Conservation (phyloP, 108 stramenopile genomes). For the Skeletonema grethae region DNA sequence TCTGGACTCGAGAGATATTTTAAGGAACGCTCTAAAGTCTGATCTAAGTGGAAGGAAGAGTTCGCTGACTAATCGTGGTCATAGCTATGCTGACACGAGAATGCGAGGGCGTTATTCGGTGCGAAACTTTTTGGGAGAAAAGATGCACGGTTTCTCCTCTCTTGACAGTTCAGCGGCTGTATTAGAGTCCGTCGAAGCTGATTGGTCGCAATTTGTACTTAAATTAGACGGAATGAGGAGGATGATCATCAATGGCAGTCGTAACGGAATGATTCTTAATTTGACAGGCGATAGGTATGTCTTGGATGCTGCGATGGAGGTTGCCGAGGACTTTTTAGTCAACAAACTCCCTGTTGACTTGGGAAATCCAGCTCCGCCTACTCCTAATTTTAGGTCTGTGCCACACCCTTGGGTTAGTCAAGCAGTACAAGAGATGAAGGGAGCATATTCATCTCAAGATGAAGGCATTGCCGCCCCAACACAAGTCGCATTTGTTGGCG, state of each 20-base stretch:
- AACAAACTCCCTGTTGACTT: constrained; percentile 41
- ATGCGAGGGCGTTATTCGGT: constrained; percentile 55
- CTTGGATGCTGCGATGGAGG: constrained; percentile 43
- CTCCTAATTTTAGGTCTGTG: constrained; percentile 55
- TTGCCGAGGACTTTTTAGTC: constrained; percentile 57
- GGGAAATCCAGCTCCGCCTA: constrained; percentile 40
- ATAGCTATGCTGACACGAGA: constrained; percentile 35
- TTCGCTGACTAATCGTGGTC: constrained; percentile 34
- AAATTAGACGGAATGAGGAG: constrained; percentile 47
- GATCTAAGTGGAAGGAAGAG: constrained; percentile 43
- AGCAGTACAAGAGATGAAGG: constrained; percentile 55
- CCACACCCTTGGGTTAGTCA: constrained; percentile 71
- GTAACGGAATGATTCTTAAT: constrained; percentile 79
- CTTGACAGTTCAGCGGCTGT: constrained; percentile 53
- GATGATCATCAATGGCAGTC: constrained; percentile 59
- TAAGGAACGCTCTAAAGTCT: constrained; percentile 39
- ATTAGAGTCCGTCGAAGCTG: constrained; percentile 67
- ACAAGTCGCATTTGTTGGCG: constrained; percentile 83
- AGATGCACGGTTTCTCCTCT: constrained; percentile 76
- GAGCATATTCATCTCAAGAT: constrained; percentile 38
- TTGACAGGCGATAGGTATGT: constrained; percentile 80
- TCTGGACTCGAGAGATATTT: constrained; percentile 34
- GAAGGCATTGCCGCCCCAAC: constrained; percentile 87
- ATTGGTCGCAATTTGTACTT: constrained; percentile 63
- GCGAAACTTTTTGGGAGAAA: constrained; percentile 71